Evolutionary conservation across 352 stramenopile species (phyloP), one percentile per base, ranked within the genome.

Genomic region (Thalassiosira mediterranea): DNA sequence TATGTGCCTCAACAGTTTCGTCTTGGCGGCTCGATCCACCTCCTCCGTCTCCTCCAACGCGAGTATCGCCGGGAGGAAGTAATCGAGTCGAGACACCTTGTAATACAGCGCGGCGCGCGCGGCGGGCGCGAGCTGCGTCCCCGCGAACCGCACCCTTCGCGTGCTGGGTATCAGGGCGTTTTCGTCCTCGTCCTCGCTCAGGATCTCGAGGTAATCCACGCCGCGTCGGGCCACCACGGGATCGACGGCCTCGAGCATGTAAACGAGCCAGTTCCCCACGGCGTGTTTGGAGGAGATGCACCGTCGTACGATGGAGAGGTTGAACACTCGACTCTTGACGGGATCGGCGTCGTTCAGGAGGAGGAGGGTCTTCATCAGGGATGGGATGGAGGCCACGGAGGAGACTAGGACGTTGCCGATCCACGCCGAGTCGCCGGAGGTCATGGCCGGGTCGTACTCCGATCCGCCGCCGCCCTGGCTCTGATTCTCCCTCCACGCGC

Each of bases 191-290:
- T 81, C 65, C 37, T 81, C 72, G 4, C 65, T 77, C 0, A 81
- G 58, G 21, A 81, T 77, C 49, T 81, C 65, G 31, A 81, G 72
- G 32, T 81, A 81, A 15, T 81, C 72, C 25, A 81, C 72, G 8
- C 72, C 72, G n/a, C 72, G 59, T 34, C 65, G 23, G 11, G 65
- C 58, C 4, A 81, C 72, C 28, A 73, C 49, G 1, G 72, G 67
- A 63, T 81, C 72, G 11, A 81, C 72, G 11, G 65, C 65, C 29
- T 81, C 72, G 19, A 81, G 66, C 72, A 81, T 77, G 59, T 73
- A 81, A 2, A 81, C 72, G n/a, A 81, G 44, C 72, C 72, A 81
- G 21, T 81, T 77, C 17, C 72, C 72, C 48, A 81, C 65, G 10
- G 72, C 69, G n/a, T 76, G 64, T 13, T 67, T 67, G 4, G 65